Evolutionary conservation across 148 eudicot species (phyloP).

Genomic region (Diospyros kaki): DNA sequence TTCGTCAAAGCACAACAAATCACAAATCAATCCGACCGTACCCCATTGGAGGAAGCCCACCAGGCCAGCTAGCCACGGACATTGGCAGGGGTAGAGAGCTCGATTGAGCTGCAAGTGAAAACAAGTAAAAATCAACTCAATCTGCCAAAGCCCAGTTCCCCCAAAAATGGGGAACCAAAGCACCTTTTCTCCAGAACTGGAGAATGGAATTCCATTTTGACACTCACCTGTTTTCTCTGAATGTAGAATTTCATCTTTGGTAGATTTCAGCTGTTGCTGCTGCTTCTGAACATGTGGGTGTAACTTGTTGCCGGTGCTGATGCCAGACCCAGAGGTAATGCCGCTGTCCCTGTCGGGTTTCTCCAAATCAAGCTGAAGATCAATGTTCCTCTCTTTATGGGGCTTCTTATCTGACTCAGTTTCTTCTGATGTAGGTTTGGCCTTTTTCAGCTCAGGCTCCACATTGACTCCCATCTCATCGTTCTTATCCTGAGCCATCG

Average conservation of each 20-base stretch:
- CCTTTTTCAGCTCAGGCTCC: conserved; percentile 34
- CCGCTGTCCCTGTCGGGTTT: conserved; percentile 21
- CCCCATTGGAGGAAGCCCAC: conserved; percentile 90
- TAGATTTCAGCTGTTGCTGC: conserved; percentile 23
- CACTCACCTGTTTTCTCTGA: conserved; percentile 48
- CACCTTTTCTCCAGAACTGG: neutral
- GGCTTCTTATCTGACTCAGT: conserved; percentile 22
- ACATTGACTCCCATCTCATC: conserved; percentile 18
- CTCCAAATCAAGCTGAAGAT: conserved; percentile 57
- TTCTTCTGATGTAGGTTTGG: conserved; percentile 19
- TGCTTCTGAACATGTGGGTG: conserved; percentile 28
- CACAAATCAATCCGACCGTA: conserved; percentile 27
- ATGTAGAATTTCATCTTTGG: conserved; percentile 41
- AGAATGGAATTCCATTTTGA: neutral
- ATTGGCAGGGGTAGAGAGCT: conserved; percentile 64
- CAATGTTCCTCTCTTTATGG: conserved; percentile 26
- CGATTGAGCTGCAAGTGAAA: conserved; percentile 45
- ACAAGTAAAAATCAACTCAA: neutral
- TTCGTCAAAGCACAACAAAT: conserved; percentile 1
- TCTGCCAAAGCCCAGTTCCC: neutral
- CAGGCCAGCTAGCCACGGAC: conserved; percentile 90
- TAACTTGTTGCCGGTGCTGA: conserved; percentile 30
- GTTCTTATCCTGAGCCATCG: conserved; percentile 18
- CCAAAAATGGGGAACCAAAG: neutral
- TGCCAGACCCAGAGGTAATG: conserved; percentile 8